Percentiles rank a stretch among this genome's conserved stretches.
phyloP scores from a whole-genome alignment of 1,139 yeast species.

The Starmera stellimalicola region DNA sequence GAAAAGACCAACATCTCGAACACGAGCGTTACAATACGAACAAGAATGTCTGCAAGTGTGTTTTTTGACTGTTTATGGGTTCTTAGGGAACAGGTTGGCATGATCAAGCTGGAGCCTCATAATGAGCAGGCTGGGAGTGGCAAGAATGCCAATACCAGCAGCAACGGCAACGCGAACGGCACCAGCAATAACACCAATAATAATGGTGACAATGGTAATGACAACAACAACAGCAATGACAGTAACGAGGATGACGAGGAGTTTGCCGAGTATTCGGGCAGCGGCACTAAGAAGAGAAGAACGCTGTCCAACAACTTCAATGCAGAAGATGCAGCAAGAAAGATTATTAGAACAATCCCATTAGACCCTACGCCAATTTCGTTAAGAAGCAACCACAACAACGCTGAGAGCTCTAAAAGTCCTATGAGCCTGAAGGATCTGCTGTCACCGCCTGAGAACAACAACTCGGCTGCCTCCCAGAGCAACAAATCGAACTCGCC shows the following conservation, averaged over 20 bases:
- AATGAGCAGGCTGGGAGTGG: slow-evolving; percentile 13
- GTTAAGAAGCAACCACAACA: slow-evolving; percentile 11
- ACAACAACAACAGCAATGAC: slow-evolving; percentile 11
- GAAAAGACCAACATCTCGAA: slow-evolving; percentile 21
- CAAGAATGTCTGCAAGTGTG: slow-evolving; percentile 86
- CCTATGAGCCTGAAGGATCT: slow-evolving; percentile 13
- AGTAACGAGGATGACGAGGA: slow-evolving; percentile 21
- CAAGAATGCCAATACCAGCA: too few species aligned
- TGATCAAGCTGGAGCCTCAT: slow-evolving; percentile 47
- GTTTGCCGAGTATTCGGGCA: slow-evolving; percentile 1
- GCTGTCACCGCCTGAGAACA: slow-evolving; percentile 14
- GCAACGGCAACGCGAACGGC: slow-evolving; percentile 10
- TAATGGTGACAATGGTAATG: slow-evolving; percentile 17
- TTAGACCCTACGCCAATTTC: slow-evolving; percentile 73
- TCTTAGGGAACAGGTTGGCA: slow-evolving; percentile 78
- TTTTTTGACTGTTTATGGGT: slow-evolving; percentile 86
- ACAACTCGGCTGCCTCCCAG: slow-evolving; percentile 9
- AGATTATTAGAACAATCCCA: slow-evolving; percentile 68
- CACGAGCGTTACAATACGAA: slow-evolving; percentile 48
- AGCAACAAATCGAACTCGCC: slow-evolving; percentile 9
- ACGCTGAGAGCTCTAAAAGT: slow-evolving; percentile 3
- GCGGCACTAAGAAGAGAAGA: slow-evolving; percentile 27
- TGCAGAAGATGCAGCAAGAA: slow-evolving; percentile 64
- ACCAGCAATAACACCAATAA: slow-evolving; percentile 17
- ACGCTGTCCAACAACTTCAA: slow-evolving; percentile 44